Evolutionary conservation across 1,284 basidiomycete genomes (phyloP).

Genomic region (Ustilago bromivora): DNA sequence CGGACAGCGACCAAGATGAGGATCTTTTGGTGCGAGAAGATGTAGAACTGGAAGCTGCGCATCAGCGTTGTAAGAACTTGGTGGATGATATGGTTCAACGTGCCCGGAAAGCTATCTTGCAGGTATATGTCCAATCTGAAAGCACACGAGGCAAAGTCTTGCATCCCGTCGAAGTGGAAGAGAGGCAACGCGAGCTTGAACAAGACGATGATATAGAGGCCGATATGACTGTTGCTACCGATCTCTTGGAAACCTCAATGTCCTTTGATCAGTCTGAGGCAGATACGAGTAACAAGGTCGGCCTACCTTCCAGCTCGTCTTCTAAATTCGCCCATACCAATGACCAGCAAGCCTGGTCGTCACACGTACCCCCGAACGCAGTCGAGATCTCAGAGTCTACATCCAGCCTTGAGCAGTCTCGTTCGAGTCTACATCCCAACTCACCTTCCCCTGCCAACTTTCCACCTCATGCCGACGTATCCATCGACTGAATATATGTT

Average conservation of each 20-base stretch:
- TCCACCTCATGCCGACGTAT: constrained; percentile 25
- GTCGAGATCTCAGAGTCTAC: not conserved
- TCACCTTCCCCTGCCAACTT: constrained; percentile 6
- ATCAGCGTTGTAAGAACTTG: constrained; percentile 52
- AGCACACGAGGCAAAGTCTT: constrained; percentile 50
- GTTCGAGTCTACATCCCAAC: not conserved
- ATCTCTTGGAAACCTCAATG: constrained; percentile 16
- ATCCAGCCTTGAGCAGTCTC: not conserved
- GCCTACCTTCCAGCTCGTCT: constrained; percentile 9
- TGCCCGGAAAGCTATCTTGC: constrained; percentile 53
- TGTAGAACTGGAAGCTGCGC: constrained; percentile 53
- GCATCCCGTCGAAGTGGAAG: constrained; percentile 59
- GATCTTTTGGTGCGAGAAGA: constrained; percentile 42
- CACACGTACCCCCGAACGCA: not conserved
- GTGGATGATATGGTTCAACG: constrained; percentile 56
- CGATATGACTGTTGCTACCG: constrained; percentile 19
- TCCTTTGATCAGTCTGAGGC: constrained; percentile 22
- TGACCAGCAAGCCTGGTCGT: constrained; percentile 1
- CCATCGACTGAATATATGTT: constrained; percentile 26
- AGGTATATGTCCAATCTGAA: constrained; percentile 33
- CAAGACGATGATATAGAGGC: constrained; percentile 17
- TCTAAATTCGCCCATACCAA: constrained; percentile 7
- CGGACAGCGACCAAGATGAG: constrained; percentile 46
- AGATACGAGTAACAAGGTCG: constrained; percentile 16
- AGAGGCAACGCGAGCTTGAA: constrained; percentile 39